phyloP scores from a whole-genome alignment of 805 yeast species.

The Ogataea salicorniae region DNA sequence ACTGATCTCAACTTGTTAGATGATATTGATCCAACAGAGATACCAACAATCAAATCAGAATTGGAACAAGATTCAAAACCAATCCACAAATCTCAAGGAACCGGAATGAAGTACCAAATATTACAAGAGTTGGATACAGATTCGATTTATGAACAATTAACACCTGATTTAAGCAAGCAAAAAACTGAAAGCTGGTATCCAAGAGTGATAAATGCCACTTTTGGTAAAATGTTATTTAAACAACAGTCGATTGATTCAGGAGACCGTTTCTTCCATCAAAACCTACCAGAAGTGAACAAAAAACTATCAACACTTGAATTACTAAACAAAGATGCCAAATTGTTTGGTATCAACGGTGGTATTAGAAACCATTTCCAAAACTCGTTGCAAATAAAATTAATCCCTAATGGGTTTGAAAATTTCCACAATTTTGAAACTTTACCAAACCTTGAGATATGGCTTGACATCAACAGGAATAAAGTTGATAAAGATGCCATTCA shows the following conservation, averaged over 20 bases:
- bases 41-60: background rate
- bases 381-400: constrained; percentile 26
- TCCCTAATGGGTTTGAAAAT: constrained; percentile 29
- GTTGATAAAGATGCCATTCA: constrained; percentile 18
- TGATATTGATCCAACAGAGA: no score
- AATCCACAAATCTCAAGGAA: no score
- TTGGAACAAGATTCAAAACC: background rate
- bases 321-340: constrained; percentile 17
- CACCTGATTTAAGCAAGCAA: constrained; percentile 3
- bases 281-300: constrained; percentile 22
- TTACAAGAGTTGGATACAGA: constrained; percentile 1
- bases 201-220: constrained; percentile 23
- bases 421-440: constrained; percentile 17
- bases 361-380: constrained; percentile 25
- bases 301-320: constrained; percentile 20
- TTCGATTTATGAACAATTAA: constrained; percentile 8
- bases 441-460: constrained; percentile 31
- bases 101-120: background rate
- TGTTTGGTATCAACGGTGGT: constrained; percentile 30
- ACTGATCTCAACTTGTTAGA: no score
- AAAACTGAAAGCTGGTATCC: constrained; percentile 15
- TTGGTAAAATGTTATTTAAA: constrained; percentile 25
- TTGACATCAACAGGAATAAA: constrained; percentile 20
- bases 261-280: constrained; percentile 21
- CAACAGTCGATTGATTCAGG: constrained; percentile 4